Evolutionary conservation across 2,329 filamentous ascomycete species (phyloP).

Genomic region (Cladophialophora carrionii): DNA sequence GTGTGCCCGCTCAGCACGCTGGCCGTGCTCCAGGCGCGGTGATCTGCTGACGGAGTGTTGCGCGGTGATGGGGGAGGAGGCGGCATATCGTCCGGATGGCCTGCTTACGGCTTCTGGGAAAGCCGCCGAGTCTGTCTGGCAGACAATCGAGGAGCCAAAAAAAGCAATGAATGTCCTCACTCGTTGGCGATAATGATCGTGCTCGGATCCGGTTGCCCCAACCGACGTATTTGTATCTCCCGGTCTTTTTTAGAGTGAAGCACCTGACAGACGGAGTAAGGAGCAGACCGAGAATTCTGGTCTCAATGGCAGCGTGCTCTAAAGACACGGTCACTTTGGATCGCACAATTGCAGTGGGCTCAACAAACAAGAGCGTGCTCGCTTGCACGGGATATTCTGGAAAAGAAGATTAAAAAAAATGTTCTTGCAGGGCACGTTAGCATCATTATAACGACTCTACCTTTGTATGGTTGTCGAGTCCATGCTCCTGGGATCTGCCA

Average conservation of each 20-base stretch:
- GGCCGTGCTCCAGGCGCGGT: constrained; percentile 19
- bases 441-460: background rate
- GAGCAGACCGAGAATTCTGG: too few species aligned
- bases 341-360: background rate
- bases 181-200: too few species aligned
- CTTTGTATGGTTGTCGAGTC: background rate
- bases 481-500: background rate
- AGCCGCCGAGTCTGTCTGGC: background rate
- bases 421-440: background rate
- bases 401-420: background rate
- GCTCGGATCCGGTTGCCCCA: too few species aligned
- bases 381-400: background rate
- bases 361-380: background rate
- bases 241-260: too few species aligned
- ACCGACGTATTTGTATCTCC: too few species aligned
- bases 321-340: too few species aligned
- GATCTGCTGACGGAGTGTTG: background rate
- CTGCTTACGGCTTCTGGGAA: background rate
- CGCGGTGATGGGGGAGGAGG: background rate
- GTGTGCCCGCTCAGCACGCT: constrained; percentile 24
- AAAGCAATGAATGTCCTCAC: too few species aligned
- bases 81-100: background rate
- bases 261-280: too few species aligned
- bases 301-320: too few species aligned
- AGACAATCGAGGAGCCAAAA: too few species aligned